Evolutionary conservation across 805 yeast species (phyloP), one percentile per base, ranked within the genome.

Genomic region (Blastobotrys parvus): DNA sequence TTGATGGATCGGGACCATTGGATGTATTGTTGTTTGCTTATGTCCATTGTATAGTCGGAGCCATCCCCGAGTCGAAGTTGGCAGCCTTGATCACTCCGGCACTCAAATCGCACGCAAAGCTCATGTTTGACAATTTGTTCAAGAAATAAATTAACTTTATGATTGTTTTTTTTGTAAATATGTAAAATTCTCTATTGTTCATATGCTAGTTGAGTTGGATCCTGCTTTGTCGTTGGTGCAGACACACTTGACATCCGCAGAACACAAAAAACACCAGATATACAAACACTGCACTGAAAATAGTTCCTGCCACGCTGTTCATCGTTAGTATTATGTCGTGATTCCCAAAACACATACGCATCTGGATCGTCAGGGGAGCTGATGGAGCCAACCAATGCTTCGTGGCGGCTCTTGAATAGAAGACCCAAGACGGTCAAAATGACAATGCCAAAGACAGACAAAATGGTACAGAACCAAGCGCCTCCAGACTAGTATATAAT

Each of bases 391-490:
- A 88, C 80, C 83, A 90, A 81, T 17, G 94, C 74, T 67, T 90
- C 97, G 61, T 86, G 94, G 52, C 79, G 84, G 29, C 68, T 69
- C 53, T 82, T 71, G 69, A 92, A 90, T 50, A 90, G 71, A 52
- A 78, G 76, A 16, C 94, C 98, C 54, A 90, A 76, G 44, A 85
- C 83, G 8, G 94, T 74, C 38, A 90, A 74, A 45, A 90, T 92
- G 37, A 87, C 82, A 27, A 90, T 79, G 45, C 94, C 98, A 62
- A 90, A 90, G 13, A 92, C 88, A 39, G 97, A 88, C 36, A 92
- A 71, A 34, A 90, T 74, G 36, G 97, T 90, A 62, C 98, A 90
- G 63, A 85, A 87, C 85, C 95, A 90, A 19, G 98, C 97, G 58
- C 85, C 80, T 21, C 79, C 84, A 39, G 92, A 69, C 83, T 79